phyloP scores from a whole-genome alignment of 2,329 filamentous ascomycete species.

The Venturia aucupariae region DNA sequence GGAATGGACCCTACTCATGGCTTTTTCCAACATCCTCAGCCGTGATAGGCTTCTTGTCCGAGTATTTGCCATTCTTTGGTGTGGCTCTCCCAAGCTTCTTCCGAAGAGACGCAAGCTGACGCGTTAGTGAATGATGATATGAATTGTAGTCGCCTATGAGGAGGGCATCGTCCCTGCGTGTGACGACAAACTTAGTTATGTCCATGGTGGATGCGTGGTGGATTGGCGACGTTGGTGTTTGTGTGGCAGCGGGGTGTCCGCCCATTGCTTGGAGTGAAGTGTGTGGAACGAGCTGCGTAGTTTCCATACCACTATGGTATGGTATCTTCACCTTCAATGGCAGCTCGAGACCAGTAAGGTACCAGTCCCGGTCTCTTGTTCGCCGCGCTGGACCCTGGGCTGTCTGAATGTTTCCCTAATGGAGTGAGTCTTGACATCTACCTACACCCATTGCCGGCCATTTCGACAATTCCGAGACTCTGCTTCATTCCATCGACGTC shows the following conservation, averaged over 20 bases:
- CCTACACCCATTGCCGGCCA: too few relatives aligned
- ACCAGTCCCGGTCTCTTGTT: too few relatives aligned
- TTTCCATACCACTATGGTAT: too few relatives aligned
- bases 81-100: conserved; percentile 79
- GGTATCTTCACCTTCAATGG: too few relatives aligned
- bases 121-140: conserved; percentile 71
- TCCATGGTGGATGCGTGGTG: conserved; percentile 55
- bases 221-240: not conserved
- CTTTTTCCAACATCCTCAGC: conserved; percentile 66
- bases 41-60: conserved; percentile 59
- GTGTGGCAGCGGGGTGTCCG: not conserved
- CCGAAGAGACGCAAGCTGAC: conserved; percentile 71
- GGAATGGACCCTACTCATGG: conserved; percentile 55
- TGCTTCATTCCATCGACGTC: not conserved
- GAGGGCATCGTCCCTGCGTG: conserved; percentile 71
- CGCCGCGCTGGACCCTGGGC: too few relatives aligned
- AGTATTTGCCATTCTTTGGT: conserved; percentile 79
- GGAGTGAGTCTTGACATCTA: too few relatives aligned
- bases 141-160: conserved; percentile 81
- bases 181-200: conserved; percentile 75
- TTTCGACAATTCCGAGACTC: too few relatives aligned
- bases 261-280: too few relatives aligned
- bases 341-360: too few relatives aligned
- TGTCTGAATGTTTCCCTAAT: too few relatives aligned
- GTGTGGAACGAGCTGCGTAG: too few relatives aligned